A percentile compares a stretch with the other conserved stretches of the same genome.
phyloP scores from a whole-genome alignment of 2,329 filamentous ascomycete species.

The Huntiella bhutanensis region DNA sequence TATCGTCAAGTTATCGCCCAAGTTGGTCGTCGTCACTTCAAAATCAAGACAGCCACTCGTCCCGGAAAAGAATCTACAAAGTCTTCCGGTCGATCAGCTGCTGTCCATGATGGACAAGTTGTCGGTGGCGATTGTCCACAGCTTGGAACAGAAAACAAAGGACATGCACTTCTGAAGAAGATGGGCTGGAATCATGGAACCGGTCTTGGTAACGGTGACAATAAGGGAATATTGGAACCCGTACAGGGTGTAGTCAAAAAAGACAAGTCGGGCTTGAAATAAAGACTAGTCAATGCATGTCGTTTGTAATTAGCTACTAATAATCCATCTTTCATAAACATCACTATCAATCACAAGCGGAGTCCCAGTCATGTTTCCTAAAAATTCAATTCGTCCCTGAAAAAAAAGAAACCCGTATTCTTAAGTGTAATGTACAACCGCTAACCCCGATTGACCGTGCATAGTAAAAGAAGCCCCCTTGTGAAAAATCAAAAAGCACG shows the following conservation, averaged over 20 bases:
- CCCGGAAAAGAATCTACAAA: not conserved
- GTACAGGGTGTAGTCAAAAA: conserved; percentile 77
- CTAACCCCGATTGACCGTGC: conserved; percentile 50
- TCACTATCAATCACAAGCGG: no score
- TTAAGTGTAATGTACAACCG: conserved; percentile 52
- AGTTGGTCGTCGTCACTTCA: conserved; percentile 6
- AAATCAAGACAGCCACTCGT: conserved; percentile 1
- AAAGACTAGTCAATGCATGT: conserved; percentile 1
- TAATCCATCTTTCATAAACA: not conserved
- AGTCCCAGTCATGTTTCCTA: conserved; percentile 20
- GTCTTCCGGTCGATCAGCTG: conserved; percentile 13
- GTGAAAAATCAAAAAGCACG: conserved; percentile 23
- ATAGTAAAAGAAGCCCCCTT: conserved; percentile 37
- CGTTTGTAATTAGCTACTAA: conserved; percentile 1
- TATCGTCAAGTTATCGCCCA: not conserved
- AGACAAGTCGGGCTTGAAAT: conserved; percentile 67
- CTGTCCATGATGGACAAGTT: conserved; percentile 53
- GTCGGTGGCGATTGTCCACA: conserved; percentile 75
- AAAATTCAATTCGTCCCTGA: conserved; percentile 38
- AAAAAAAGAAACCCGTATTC: conserved; percentile 34
- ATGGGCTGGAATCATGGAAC: conserved; percentile 92
- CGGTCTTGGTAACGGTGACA: conserved; percentile 61
- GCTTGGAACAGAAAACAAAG: conserved; percentile 63
- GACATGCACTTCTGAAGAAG: conserved; percentile 76
- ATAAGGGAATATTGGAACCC: conserved; percentile 74